Evolutionary conservation across 2,329 filamentous ascomycete genomes (phyloP), one percentile per base, ranked within the genome.

Genomic region (Aplosporella prunicola): DNA sequence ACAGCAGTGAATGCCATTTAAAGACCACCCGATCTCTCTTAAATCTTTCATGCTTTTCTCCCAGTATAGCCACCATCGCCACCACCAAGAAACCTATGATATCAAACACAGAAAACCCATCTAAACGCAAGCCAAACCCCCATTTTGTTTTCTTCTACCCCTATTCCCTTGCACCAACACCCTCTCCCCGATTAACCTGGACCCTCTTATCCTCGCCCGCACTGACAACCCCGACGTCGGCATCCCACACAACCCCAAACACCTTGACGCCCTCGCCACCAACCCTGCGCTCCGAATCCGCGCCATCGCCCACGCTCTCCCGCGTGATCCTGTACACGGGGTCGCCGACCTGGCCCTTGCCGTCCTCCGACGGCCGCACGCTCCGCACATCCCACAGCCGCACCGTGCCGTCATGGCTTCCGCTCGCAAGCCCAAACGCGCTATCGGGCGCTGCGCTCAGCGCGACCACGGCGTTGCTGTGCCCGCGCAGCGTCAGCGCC

Each of bases 191-290:
- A 61, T 98, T 95, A 43, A 98, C 78, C 68, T 98, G 91, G 51
- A 98, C 79, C 66, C 76, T 79, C 67, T 91, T 94, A 56, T 98
- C 91, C 71, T 96, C 88, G 11, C 89, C 87, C 28, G 71, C 87
- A 52, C 84, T 93, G 29, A 95, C 82, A 56, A 98, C 89, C 1
- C 91, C 93, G 54, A 93, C 77, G 5, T 78, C 74, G 56, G 71
- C 68, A 60, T 95, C 84, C 91, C 91, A 98, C 42, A 70, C 74
- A 5, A 96, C 83, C 22, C 77, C 75, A 59, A 96, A 85, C 32
- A 98, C 86, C 72, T 96, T 96, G 44, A 80, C 76, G 16, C 87
- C 87, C 42, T 91, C 84, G 2, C 88, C 88, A 6, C 77, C 80
- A 26, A 78, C 68, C 11, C 70, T 71, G 53, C 73, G 74, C 52